Conservation (phyloP, 1,139 yeast genomes). For the Nadsonia commutata region DNA sequence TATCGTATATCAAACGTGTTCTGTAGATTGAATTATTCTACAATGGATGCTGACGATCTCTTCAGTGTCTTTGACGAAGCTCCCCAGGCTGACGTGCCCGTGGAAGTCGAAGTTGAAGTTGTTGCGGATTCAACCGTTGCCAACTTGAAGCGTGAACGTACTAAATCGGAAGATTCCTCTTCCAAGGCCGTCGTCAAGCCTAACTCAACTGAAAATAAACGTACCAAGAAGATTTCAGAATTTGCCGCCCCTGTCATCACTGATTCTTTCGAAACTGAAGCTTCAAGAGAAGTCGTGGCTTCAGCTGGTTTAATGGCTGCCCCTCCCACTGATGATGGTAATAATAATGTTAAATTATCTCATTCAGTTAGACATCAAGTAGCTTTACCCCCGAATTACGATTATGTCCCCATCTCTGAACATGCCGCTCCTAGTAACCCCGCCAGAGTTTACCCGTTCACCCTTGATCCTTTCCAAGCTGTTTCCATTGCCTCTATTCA, state of each 20-base stretch:
- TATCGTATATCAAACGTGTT: neutral
- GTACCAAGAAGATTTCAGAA: conserved; percentile 1
- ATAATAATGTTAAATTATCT: conserved; percentile 44
- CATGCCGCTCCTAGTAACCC: conserved; percentile 39
- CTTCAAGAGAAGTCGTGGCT: conserved; percentile 73
- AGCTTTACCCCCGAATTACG: conserved; percentile 83
- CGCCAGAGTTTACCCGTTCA: conserved; percentile 84
- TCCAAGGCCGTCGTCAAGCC: neutral
- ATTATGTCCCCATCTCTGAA: conserved; percentile 75
- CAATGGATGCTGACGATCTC: conserved; percentile 12
- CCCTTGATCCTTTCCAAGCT: conserved; percentile 90
- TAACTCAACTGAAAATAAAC: neutral
- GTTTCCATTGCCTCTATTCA: conserved; percentile 91
- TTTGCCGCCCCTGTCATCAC: conserved; percentile 51
- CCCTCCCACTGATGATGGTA: conserved; percentile 22
- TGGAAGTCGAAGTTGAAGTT: neutral
- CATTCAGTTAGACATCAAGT: conserved; percentile 98
- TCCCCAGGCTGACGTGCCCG: conserved; percentile 8
- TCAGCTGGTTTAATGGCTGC: conserved; percentile 51
- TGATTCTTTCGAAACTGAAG: conserved; percentile 82
- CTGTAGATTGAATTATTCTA: neutral
- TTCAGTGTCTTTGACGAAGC: conserved; percentile 17
- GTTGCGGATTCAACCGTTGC: neutral
- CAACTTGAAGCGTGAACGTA: too few relatives aligned
- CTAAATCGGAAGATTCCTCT: too few relatives aligned